A percentile compares a stretch with the other conserved stretches of the same genome.
Evolutionary conservation across 768 basidiomycete species (phyloP).

Genomic region (Cyclocybe aegerita): DNA sequence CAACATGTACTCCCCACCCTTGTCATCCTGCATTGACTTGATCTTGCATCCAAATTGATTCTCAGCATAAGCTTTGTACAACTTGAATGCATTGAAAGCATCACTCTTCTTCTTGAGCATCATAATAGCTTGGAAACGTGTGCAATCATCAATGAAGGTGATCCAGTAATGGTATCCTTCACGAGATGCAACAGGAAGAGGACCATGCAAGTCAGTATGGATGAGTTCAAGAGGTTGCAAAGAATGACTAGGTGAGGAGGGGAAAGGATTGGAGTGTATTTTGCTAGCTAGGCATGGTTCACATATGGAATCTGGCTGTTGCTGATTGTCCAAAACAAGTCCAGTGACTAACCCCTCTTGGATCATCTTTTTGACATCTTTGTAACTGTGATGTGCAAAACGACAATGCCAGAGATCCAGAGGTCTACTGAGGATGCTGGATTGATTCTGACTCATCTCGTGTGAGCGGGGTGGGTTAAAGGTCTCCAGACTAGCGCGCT

Average conservation of each 20-base stretch:
- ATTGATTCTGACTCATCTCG: too few species aligned
- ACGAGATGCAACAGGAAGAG: constrained; percentile 14
- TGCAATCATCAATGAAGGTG: constrained; percentile 27
- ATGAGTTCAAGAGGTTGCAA: constrained; percentile 18
- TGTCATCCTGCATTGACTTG: constrained; percentile 27
- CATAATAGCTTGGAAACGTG: constrained; percentile 14
- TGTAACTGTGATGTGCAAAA: constrained; percentile 23
- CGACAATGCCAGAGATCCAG: constrained; percentile 27
- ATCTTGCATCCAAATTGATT: constrained; percentile 23
- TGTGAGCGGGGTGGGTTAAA: too few species aligned
- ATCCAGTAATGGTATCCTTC: constrained; percentile 27
- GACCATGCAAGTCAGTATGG: constrained; percentile 30
- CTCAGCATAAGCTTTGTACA: constrained; percentile 33
- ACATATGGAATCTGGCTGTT: constrained; percentile 4
- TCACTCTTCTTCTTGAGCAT: constrained; percentile 25
- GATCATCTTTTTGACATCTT: constrained; percentile 5
- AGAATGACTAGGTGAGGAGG: neutral
- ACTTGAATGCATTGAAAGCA: constrained; percentile 24
- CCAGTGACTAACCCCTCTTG: neutral
- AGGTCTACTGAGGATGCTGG: too few species aligned
- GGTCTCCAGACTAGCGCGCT: too few species aligned
- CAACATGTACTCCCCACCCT: constrained; percentile 34
- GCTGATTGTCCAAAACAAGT: neutral
- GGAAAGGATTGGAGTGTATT: constrained; percentile 15
- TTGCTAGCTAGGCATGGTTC: constrained; percentile 17